Conservation (phyloP, 2,329 filamentous ascomycete genomes). For the Chrysoporthe cubensis region DNA sequence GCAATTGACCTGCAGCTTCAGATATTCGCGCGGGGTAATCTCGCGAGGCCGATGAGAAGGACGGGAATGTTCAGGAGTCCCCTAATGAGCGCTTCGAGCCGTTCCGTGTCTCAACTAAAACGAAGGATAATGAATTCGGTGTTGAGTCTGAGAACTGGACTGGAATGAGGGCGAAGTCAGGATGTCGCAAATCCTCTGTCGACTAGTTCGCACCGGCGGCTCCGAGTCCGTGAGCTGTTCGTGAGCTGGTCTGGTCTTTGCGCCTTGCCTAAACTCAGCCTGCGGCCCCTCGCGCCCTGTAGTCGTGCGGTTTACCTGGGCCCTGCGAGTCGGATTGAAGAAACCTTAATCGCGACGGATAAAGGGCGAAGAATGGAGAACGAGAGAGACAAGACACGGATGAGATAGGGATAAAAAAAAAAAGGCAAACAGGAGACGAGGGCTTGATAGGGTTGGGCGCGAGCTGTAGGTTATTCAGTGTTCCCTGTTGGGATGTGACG, state of each 20-base stretch:
- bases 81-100: slow-evolving; percentile 8
- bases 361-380: neutral
- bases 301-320: neutral
- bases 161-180: neutral
- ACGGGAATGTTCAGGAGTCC: neutral
- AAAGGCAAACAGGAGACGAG: neutral
- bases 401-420: neutral
- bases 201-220: neutral
- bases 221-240: neutral
- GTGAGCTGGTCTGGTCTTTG: neutral
- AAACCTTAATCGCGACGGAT: slow-evolving; percentile 1
- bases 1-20: neutral
- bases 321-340: neutral
- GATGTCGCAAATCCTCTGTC: neutral
- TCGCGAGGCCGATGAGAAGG: neutral
- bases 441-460: neutral
- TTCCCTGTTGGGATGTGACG: slow-evolving; percentile 16
- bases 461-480: slow-evolving; percentile 11
- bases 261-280: neutral
- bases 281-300: neutral
- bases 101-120: slow-evolving; percentile 24
- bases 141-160: slow-evolving; percentile 1
- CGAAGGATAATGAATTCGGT: neutral
- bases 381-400: neutral
- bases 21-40: neutral